phyloP scores from a whole-genome alignment of 257 asterid species.

The Salvia hispanica region DNA sequence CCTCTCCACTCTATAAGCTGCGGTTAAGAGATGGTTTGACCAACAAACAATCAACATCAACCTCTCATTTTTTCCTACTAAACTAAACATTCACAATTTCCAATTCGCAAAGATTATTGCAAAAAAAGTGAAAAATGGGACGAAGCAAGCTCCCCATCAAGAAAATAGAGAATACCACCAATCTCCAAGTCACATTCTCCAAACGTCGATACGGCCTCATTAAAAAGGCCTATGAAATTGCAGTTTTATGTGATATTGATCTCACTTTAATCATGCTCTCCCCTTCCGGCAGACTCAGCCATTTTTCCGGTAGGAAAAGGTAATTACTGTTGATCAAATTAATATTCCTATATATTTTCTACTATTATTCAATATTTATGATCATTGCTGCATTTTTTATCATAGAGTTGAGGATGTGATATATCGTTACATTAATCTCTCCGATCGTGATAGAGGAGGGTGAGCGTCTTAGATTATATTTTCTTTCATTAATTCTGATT shows the following conservation, averaged over 20 bases:
- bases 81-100: slow-evolving; percentile 27
- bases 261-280: slow-evolving; percentile 69
- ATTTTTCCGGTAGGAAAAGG: slow-evolving; percentile 77
- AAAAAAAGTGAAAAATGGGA: slow-evolving; percentile 47
- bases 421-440: slow-evolving; percentile 56
- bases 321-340: neutral
- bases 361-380: neutral
- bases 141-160: slow-evolving; percentile 78
- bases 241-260: slow-evolving; percentile 73
- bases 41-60: slow-evolving; percentile 42
- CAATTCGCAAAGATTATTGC: no score
- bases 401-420: slow-evolving; percentile 75
- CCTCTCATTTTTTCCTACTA: slow-evolving; percentile 19
- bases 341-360: no score
- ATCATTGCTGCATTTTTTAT: neutral
- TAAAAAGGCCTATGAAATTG: slow-evolving; percentile 76
- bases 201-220: slow-evolving; percentile 81
- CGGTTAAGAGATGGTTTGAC: slow-evolving; percentile 23
- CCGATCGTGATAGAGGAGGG: slow-evolving; percentile 78
- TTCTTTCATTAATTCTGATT: neutral
- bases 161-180: slow-evolving; percentile 74
- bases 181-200: slow-evolving; percentile 78
- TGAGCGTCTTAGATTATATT: slow-evolving; percentile 19
- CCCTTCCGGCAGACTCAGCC: slow-evolving; percentile 72
- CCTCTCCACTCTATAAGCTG: slow-evolving; percentile 39